These are phyloP conservation scores for Metschnikowia vanudenii DNA, from an alignment of 805 yeast genomes.

Conservation along the genomic window DNA sequence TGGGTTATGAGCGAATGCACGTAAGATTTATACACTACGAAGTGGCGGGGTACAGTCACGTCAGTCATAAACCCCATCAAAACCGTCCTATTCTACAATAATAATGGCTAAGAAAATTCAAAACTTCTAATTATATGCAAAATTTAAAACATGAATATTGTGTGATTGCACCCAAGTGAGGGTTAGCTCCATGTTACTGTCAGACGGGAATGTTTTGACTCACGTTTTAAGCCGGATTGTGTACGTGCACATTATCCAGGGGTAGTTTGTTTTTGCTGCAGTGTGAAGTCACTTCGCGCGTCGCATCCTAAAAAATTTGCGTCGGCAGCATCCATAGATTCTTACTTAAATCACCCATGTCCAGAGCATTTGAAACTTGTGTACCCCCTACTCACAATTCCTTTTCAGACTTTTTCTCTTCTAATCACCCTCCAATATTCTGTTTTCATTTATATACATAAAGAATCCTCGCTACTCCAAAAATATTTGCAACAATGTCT, in stretches of 20 bases:
- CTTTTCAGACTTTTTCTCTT: too few relatives aligned
- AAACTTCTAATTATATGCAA: too few relatives aligned
- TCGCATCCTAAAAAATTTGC: constrained; percentile 1
- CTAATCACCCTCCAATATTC: too few relatives aligned
- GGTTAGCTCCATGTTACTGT: too few relatives aligned
- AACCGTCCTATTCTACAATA: not conserved
- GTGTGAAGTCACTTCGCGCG: constrained; percentile 4
- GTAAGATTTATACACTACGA: not conserved
- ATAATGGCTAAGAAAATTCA: too few relatives aligned
- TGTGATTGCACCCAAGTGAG: too few relatives aligned
- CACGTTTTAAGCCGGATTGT: not conserved
- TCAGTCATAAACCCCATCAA: not conserved
- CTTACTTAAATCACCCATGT: not conserved
- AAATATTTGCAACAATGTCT: constrained; percentile 12
- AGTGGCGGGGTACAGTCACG: not conserved
- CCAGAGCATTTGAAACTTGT: not conserved
- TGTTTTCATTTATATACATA: too few relatives aligned
- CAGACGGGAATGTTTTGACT: not conserved
- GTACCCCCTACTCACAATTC: too few relatives aligned
- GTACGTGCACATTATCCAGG: constrained; percentile 4
- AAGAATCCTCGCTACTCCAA: not conserved
- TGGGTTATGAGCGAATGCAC: constrained; percentile 1
- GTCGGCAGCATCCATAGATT: not conserved
- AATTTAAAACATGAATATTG: too few relatives aligned
- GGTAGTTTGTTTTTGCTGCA: constrained; percentile 6